A percentile compares a stretch with the other conserved stretches of the same genome.
phyloP scores from a whole-genome alignment of 1,284 basidiomycete genomes.

The Boletellus deceptivus region DNA sequence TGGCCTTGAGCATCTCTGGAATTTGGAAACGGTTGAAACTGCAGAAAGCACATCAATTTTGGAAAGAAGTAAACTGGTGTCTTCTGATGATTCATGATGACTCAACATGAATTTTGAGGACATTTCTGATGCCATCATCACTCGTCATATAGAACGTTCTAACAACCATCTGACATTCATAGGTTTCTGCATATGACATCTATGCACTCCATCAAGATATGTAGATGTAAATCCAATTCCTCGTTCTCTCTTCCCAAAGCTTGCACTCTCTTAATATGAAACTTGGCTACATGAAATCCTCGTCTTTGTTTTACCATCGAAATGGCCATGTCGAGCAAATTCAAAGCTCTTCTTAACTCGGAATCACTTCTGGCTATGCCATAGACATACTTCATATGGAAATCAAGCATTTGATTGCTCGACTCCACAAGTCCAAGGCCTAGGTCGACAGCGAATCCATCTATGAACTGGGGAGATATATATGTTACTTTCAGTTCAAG shows the following conservation, averaged over 20 bases:
- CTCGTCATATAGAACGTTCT: too few relatives aligned
- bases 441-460: too few relatives aligned
- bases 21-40: too few relatives aligned
- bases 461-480: too few relatives aligned
- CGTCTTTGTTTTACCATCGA: not conserved
- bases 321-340: not conserved
- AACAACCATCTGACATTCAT: not conserved
- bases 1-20: too few relatives aligned
- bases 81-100: too few relatives aligned
- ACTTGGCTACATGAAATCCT: not conserved
- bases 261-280: slow-evolving; percentile 1
- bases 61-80: too few relatives aligned
- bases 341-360: not conserved
- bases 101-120: too few relatives aligned
- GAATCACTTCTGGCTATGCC: not conserved
- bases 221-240: not conserved
- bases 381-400: not conserved
- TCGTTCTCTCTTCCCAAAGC: not conserved
- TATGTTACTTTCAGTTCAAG: too few relatives aligned
- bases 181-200: not conserved
- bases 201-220: not conserved
- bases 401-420: not conserved
- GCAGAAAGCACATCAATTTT: too few relatives aligned
- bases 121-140: too few relatives aligned
- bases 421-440: not conserved